These are phyloP conservation scores for Piper longum DNA, from an alignment of 164 flowering plant species.

Conservation along the genomic window DNA sequence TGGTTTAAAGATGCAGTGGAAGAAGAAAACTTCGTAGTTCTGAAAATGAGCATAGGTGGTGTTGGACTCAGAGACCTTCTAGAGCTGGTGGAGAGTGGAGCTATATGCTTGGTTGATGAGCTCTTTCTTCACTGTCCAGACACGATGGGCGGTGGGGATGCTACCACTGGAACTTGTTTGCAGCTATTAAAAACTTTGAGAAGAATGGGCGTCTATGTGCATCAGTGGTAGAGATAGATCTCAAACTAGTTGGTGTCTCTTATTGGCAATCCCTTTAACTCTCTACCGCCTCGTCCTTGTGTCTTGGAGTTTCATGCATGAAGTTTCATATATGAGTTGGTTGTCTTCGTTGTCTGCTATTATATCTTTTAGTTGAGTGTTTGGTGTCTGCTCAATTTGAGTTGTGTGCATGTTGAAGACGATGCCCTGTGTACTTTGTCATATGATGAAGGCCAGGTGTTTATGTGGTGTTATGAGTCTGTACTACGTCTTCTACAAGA, in stretches of 20 bases:
- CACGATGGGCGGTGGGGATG: slow-evolving; percentile 10
- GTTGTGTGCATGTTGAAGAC: too few relatives aligned
- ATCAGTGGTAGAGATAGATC: slow-evolving; percentile 46
- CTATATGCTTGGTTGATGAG: slow-evolving; percentile 75
- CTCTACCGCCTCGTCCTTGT: background rate
- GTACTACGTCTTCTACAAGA: background rate
- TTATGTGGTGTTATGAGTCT: slow-evolving; percentile 10
- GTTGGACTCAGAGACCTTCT: slow-evolving; percentile 42
- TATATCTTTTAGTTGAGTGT: too few relatives aligned
- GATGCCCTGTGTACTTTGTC: background rate
- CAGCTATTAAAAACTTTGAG: slow-evolving; percentile 42
- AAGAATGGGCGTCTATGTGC: slow-evolving; percentile 53
- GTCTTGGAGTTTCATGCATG: too few relatives aligned
- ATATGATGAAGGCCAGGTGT: background rate
- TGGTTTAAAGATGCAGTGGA: slow-evolving; percentile 67
- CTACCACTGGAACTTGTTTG: slow-evolving; percentile 25
- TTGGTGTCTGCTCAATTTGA: too few relatives aligned
- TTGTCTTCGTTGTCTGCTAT: background rate
- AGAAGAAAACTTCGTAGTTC: slow-evolving; percentile 50
- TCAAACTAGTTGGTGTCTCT: background rate
- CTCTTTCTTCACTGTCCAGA: slow-evolving; percentile 59
- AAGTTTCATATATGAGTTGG: too few relatives aligned
- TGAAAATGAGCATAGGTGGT: slow-evolving; percentile 53
- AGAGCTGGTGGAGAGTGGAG: slow-evolving; percentile 50
- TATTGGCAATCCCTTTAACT: background rate